These are phyloP conservation scores for Mycena kentingensis DNA, from an alignment of 768 basidiomycete genomes.

Conservation along the genomic window DNA sequence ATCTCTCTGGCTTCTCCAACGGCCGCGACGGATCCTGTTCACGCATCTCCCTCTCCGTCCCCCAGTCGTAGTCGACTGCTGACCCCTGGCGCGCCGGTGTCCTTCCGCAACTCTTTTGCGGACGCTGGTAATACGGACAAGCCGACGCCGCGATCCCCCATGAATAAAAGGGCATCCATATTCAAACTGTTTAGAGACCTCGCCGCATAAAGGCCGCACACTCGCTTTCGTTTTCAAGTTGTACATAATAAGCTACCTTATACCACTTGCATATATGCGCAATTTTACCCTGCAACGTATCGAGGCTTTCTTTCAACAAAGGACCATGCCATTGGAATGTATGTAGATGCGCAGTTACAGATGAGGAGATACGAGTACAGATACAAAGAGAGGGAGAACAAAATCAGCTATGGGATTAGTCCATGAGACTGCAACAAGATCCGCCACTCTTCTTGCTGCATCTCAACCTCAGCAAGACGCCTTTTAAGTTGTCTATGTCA, in stretches of 20 bases:
- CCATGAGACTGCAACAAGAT: conserved; percentile 56
- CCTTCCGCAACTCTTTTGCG: conserved; percentile 17
- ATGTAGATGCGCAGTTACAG: conserved; percentile 13
- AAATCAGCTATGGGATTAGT: conserved; percentile 41
- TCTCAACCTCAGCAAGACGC: conserved; percentile 66
- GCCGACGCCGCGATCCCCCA: background rate
- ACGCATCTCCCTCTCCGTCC: background rate
- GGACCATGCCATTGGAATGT: background rate
- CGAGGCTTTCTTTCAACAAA: too few species aligned
- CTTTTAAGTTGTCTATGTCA: conserved; percentile 64
- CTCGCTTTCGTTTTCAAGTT: background rate
- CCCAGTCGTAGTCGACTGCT: conserved; percentile 1
- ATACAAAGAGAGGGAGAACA: conserved; percentile 20
- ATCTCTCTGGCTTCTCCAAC: conserved; percentile 5
- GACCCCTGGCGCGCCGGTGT: conserved; percentile 8
- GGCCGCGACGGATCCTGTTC: background rate
- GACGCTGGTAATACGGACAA: conserved; percentile 1
- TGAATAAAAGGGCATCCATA: conserved; percentile 6
- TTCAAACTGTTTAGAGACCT: conserved; percentile 18
- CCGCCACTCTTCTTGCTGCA: conserved; percentile 81
- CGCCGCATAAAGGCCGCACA: background rate
- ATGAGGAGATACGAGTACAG: conserved; percentile 8
- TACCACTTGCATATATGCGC: conserved; percentile 1
- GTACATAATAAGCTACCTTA: background rate
- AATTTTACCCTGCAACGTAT: background rate